Conservation (phyloP, 2,329 filamentous ascomycete genomes). For the Conoideocrella luteorostrata region DNA sequence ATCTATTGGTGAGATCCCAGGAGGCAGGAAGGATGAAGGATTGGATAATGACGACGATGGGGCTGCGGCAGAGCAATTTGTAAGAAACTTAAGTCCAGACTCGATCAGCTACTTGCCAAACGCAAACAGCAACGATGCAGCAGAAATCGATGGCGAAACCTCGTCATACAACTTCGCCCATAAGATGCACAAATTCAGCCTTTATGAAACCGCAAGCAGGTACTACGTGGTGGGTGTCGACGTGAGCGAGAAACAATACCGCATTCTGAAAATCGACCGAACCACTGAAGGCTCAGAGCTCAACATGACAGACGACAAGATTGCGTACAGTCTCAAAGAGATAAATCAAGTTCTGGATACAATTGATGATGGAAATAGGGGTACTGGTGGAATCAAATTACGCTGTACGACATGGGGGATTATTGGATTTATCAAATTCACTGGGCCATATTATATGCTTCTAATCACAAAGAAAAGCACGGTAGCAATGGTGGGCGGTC, state of each 20-base stretch:
- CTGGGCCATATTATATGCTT: conserved; percentile 94
- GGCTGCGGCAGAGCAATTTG: neutral
- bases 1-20: neutral
- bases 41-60: neutral
- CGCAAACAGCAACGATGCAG: conserved; percentile 4
- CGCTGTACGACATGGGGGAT: conserved; percentile 91
- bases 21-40: neutral
- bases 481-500: conserved; percentile 90
- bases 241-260: conserved; percentile 79
- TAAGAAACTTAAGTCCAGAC: conserved; percentile 42
- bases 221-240: conserved; percentile 96
- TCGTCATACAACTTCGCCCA: conserved; percentile 36
- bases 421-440: conserved; percentile 92
- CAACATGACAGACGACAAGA: conserved; percentile 87
- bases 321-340: conserved; percentile 84
- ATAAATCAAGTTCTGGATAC: conserved; percentile 90
- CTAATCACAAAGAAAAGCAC: conserved; percentile 93
- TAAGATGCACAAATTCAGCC: conserved; percentile 92
- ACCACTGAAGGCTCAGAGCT: conserved; percentile 72
- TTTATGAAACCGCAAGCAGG: conserved; percentile 89
- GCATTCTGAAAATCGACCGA: conserved; percentile 90
- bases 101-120: conserved; percentile 22
- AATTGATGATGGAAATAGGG: conserved; percentile 91
- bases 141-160: conserved; percentile 24
- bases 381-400: conserved; percentile 80